These are phyloP conservation scores for Spatholobus suberectus DNA, from an alignment of 306 rosid species.

Conservation along the genomic window DNA sequence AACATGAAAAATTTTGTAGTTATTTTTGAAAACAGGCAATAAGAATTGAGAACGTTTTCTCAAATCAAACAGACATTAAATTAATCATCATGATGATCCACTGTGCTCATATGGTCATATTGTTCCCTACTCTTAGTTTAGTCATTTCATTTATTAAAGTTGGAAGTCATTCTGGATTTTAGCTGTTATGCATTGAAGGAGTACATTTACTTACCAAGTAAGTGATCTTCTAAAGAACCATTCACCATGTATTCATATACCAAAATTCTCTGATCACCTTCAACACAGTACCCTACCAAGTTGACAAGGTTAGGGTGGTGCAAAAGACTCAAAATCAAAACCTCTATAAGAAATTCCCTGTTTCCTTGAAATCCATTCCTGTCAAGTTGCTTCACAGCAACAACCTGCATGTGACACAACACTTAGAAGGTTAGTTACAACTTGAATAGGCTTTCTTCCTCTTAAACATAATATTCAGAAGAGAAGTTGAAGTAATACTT, in stretches of 20 bases:
- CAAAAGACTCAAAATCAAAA: slow-evolving; percentile 87
- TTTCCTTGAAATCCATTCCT: slow-evolving; percentile 98
- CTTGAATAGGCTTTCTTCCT: neutral
- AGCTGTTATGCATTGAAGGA: neutral
- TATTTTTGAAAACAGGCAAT: too few relatives aligned
- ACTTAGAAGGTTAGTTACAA: neutral
- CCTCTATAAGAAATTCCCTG: slow-evolving; percentile 90
- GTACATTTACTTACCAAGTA: slow-evolving; percentile 63
- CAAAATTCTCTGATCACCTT: slow-evolving; percentile 87
- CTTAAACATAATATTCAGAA: neutral
- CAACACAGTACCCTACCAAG: slow-evolving; percentile 91
- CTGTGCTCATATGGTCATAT: neutral
- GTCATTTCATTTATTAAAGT: neutral
- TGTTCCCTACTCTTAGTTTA: neutral
- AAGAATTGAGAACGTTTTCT: neutral
- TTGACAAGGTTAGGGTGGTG: slow-evolving; percentile 86
- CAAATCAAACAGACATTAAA: neutral
- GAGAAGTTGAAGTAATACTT: slow-evolving; percentile 52
- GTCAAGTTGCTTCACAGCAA: slow-evolving; percentile 94
- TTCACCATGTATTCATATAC: slow-evolving; percentile 81
- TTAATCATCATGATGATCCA: neutral
- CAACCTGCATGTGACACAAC: slow-evolving; percentile 50
- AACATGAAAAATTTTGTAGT: neutral
- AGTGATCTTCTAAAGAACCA: slow-evolving; percentile 89
- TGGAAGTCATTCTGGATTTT: neutral